Percentiles rank a stretch among this genome's conserved stretches.
Conservation (phyloP, 2,329 filamentous ascomycete genomes). For the Neurospora sp. region DNA sequence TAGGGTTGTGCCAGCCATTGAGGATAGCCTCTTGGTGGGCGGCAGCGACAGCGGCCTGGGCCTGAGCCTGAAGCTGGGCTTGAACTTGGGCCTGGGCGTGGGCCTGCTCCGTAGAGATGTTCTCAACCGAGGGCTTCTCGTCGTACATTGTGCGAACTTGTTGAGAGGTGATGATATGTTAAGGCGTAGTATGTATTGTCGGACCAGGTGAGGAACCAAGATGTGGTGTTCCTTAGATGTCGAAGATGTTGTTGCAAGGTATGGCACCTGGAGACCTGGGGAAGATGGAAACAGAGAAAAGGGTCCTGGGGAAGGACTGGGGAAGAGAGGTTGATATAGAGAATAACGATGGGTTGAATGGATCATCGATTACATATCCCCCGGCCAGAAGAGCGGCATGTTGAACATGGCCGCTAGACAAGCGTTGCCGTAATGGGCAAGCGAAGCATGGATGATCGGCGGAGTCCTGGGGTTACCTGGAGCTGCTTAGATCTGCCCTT, state of each 20-base stretch:
- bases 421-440: background rate
- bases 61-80: background rate
- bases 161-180: background rate
- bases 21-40: slow-evolving; percentile 20
- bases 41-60: slow-evolving; percentile 7
- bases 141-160: background rate
- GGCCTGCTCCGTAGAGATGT: background rate
- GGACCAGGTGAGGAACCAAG: background rate
- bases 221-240: background rate
- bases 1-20: slow-evolving; percentile 30
- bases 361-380: background rate
- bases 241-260: background rate
- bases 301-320: background rate
- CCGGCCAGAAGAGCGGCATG: background rate
- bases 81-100: background rate
- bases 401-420: background rate
- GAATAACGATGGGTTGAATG: background rate
- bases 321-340: background rate
- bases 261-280: background rate
- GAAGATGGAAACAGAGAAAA: background rate
- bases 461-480: background rate
- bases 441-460: background rate
- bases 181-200: background rate
- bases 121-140: background rate
- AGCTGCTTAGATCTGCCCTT: background rate